These are phyloP conservation scores for Dryadomyces sulphureus DNA, from an alignment of 2,329 filamentous ascomycete genomes.

Conservation along the genomic window DNA sequence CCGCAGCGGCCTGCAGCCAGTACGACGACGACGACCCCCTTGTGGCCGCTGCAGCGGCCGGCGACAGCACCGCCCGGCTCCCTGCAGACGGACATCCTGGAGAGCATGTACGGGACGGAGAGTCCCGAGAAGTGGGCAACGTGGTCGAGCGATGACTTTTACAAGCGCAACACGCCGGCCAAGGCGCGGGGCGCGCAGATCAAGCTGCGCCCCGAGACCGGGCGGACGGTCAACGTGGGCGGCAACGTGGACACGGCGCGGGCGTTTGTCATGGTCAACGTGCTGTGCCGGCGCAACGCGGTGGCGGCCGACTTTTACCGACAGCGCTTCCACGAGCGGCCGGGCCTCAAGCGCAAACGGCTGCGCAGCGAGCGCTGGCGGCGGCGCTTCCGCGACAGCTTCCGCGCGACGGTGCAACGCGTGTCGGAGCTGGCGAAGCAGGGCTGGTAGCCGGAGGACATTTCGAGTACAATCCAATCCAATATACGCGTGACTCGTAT, in stretches of 20 bases:
- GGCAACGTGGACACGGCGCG: conserved; percentile 28
- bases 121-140: conserved; percentile 9
- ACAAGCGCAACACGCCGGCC: conserved; percentile 8
- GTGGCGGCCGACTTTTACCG: conserved; percentile 37
- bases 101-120: conserved; percentile 7
- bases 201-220: conserved; percentile 25
- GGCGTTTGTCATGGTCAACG: conserved; percentile 27
- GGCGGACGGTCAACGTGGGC: conserved; percentile 27
- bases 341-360: conserved; percentile 65
- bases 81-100: background rate
- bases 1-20: background rate
- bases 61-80: background rate
- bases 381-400: conserved; percentile 51
- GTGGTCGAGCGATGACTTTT: conserved; percentile 12
- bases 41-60: background rate
- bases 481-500: no score
- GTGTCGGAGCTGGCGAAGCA: conserved; percentile 59
- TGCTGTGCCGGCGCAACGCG: conserved; percentile 33
- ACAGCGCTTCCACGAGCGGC: conserved; percentile 62
- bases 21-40: background rate
- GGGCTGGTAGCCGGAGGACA: conserved; percentile 58
- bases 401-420: conserved; percentile 46
- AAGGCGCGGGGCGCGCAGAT: conserved; percentile 12
- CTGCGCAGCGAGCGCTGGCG: conserved; percentile 55
- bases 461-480: no score